Percentiles rank a stretch among this genome's conserved stretches.
These are phyloP conservation scores for Erysimum cheiranthoides DNA, from an alignment of 345 rosid genomes.

Conservation along the genomic window DNA sequence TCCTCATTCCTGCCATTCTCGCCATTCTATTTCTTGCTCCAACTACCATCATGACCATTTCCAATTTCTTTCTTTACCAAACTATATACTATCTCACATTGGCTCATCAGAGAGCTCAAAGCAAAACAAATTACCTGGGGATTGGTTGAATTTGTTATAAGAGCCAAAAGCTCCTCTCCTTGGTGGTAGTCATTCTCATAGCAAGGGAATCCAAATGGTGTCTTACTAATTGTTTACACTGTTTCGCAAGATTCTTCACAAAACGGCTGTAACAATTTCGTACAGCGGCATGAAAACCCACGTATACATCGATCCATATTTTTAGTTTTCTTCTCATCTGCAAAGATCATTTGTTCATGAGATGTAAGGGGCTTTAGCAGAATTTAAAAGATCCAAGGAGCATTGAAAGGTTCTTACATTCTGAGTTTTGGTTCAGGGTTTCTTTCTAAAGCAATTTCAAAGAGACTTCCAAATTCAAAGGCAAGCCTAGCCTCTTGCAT, in stretches of 20 bases:
- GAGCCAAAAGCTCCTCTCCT: conserved; percentile 64
- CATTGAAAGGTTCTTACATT: conserved; percentile 58
- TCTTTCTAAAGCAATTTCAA: conserved; percentile 90
- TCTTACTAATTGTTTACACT: conserved; percentile 85
- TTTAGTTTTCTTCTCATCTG: conserved; percentile 72
- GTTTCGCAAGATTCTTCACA: conserved; percentile 76
- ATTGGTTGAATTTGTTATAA: conserved; percentile 54
- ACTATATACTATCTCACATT: conserved; percentile 55
- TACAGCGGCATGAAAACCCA: conserved; percentile 88
- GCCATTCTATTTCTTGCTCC: conserved; percentile 81
- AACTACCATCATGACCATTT: conserved; percentile 60
- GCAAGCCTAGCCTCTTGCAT: conserved; percentile 91
- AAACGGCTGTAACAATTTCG: conserved; percentile 78
- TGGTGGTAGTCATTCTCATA: conserved; percentile 74
- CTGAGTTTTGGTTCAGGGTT: conserved; percentile 63
- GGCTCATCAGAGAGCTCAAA: conserved; percentile 77
- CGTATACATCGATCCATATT: conserved; percentile 85
- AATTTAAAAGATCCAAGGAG: conserved; percentile 19
- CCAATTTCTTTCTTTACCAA: conserved; percentile 76
- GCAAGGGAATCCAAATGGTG: conserved; percentile 97
- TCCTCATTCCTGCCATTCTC: conserved; percentile 69
- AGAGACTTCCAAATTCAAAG: conserved; percentile 84
- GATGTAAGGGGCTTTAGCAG: background rate
- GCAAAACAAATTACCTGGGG: conserved; percentile 62
- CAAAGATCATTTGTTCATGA: conserved; percentile 24